Conservation (phyloP, 306 rosid species). For the Albizia julibrissin region DNA sequence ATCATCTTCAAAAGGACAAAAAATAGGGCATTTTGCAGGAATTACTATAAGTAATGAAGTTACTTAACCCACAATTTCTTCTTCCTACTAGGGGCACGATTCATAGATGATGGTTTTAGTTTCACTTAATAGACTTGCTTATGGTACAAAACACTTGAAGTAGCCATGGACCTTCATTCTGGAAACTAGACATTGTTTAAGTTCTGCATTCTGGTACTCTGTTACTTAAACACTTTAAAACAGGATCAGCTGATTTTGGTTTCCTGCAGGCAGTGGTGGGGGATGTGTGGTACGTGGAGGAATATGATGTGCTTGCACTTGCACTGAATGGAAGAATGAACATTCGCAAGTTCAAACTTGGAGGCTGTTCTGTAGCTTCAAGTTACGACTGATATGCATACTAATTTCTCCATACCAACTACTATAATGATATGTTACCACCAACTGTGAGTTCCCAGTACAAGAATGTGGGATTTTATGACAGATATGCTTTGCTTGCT, state of each 20-base stretch:
- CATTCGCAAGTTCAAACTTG: slow-evolving; percentile 63
- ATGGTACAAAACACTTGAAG: neutral
- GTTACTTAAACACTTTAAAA: neutral
- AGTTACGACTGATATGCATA: slow-evolving; percentile 3
- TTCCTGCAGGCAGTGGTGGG: slow-evolving; percentile 69
- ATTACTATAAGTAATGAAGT: neutral
- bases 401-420: neutral
- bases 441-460: neutral
- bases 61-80: neutral
- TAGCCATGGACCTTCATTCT: neutral
- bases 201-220: neutral
- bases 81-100: neutral
- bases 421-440: neutral
- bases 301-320: slow-evolving; percentile 85
- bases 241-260: neutral
- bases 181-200: neutral
- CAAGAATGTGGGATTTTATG: neutral
- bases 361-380: slow-evolving; percentile 52
- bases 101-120: neutral
- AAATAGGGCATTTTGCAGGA: neutral
- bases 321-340: slow-evolving; percentile 90
- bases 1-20: neutral
- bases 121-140: neutral
- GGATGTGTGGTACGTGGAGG: slow-evolving; percentile 97
- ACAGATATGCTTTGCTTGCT: neutral